phyloP scores from a whole-genome alignment of 768 basidiomycete species.

The Polyporus arcularius region DNA sequence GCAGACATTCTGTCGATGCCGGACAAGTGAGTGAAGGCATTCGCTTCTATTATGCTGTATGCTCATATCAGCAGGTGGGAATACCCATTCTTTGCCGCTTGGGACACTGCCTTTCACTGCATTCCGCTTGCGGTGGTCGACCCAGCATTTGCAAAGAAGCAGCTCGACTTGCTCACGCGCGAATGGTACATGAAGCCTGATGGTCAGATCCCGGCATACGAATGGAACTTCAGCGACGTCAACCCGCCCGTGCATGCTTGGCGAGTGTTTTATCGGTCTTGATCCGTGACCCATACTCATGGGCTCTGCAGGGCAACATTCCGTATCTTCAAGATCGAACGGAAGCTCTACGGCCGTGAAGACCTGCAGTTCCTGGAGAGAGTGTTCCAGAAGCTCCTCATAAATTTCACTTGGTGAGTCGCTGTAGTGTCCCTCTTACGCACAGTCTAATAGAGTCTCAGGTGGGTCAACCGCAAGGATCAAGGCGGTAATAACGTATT shows the following conservation, averaged over 20 bases:
- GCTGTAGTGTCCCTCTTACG: neutral
- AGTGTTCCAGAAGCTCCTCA: slow-evolving; percentile 94
- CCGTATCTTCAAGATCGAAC: slow-evolving; percentile 98
- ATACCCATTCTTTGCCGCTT: slow-evolving; percentile 98
- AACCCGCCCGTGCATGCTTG: slow-evolving; percentile 99
- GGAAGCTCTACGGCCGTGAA: slow-evolving; percentile 89
- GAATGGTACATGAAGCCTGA: slow-evolving; percentile 99
- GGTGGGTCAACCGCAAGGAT: slow-evolving; percentile 99
- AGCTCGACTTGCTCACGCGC: slow-evolving; percentile 91
- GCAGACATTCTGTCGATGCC: slow-evolving; percentile 99
- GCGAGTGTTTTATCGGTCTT: slow-evolving; percentile 38
- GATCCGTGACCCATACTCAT: neutral
- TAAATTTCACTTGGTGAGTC: slow-evolving; percentile 93
- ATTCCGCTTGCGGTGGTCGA: slow-evolving; percentile 97
- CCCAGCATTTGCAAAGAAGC: slow-evolving; percentile 94
- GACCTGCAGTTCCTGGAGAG: slow-evolving; percentile 93
- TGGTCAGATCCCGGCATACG: slow-evolving; percentile 97
- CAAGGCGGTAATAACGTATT: slow-evolving; percentile 94
- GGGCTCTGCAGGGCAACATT: slow-evolving; percentile 78
- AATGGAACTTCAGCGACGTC: slow-evolving; percentile 99
- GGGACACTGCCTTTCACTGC: slow-evolving; percentile 99
- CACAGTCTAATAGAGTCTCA: slow-evolving; percentile 26
- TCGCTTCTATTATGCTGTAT: slow-evolving; percentile 13
- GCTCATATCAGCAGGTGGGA: slow-evolving; percentile 68
- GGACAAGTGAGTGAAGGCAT: slow-evolving; percentile 69